Evolutionary conservation across 345 rosid species (phyloP).

Genomic region (Brassica nigra): DNA sequence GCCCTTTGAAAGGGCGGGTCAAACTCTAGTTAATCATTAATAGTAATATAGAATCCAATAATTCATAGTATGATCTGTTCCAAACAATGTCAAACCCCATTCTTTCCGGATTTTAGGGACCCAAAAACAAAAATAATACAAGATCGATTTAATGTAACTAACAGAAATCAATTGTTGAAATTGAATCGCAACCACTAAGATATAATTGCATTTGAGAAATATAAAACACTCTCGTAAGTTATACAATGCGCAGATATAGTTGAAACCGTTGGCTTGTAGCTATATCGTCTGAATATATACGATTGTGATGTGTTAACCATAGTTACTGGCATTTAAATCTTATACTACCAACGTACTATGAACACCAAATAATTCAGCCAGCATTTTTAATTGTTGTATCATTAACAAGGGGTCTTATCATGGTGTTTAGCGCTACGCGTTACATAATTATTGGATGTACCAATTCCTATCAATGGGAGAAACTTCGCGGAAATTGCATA

Average conservation of each 20-base stretch:
- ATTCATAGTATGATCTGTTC: slow-evolving; percentile 38
- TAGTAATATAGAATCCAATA: slow-evolving; percentile 28
- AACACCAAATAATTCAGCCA: slow-evolving; percentile 2
- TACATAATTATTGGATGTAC: slow-evolving; percentile 10
- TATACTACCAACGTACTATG: background rate
- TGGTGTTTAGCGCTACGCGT: slow-evolving; percentile 30
- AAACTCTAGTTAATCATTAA: slow-evolving; percentile 27
- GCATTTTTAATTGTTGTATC: background rate
- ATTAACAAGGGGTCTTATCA: slow-evolving; percentile 18
- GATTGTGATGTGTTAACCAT: slow-evolving; percentile 37
- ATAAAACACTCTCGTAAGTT: background rate
- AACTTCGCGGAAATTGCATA: slow-evolving; percentile 33
- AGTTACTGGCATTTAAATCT: slow-evolving; percentile 7
- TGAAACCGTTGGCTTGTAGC: slow-evolving; percentile 32
- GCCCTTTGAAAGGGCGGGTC: too few species aligned
- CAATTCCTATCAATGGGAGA: slow-evolving; percentile 4
- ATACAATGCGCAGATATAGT: slow-evolving; percentile 22
- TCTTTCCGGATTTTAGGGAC: slow-evolving; percentile 3
- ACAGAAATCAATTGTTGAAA: background rate
- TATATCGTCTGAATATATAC: slow-evolving; percentile 9
- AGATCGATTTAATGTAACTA: background rate
- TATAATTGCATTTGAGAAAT: background rate
- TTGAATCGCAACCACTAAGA: slow-evolving; percentile 17
- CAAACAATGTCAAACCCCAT: slow-evolving; percentile 34
- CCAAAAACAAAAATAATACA: background rate